These are phyloP conservation scores for Cercospora janseana DNA, from an alignment of 2,329 filamentous ascomycete genomes.

Conservation along the genomic window DNA sequence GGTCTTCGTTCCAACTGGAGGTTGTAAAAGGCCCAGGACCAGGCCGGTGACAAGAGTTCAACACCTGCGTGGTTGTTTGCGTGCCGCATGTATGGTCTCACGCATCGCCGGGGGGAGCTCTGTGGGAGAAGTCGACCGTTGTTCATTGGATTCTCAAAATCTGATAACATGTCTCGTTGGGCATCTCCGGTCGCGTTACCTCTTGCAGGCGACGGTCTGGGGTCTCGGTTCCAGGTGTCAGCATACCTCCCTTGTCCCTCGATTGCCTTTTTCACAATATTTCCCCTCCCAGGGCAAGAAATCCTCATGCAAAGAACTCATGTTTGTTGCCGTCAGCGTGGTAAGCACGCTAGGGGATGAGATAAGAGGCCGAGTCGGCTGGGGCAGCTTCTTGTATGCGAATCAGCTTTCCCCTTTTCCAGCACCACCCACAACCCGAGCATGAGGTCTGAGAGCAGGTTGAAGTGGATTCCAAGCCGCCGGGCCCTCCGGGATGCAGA, in stretches of 20 bases:
- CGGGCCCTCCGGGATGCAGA: conserved; percentile 9
- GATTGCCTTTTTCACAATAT: conserved; percentile 15
- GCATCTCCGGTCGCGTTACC: conserved; percentile 8
- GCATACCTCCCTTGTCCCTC: conserved; percentile 17
- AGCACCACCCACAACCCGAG: conserved; percentile 13
- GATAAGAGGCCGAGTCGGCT: background rate
- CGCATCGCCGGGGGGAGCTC: conserved; percentile 8
- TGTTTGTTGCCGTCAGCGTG: background rate
- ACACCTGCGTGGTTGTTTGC: conserved; percentile 11
- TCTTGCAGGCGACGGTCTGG: conserved; percentile 9
- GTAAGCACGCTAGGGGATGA: conserved; percentile 8
- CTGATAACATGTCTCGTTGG: conserved; percentile 9
- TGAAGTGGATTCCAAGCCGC: background rate
- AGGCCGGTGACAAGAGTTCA: background rate
- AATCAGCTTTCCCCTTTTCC: conserved; percentile 9
- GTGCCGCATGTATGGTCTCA: conserved; percentile 5
- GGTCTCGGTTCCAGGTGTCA: conserved; percentile 2
- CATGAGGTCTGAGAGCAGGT: conserved; percentile 6
- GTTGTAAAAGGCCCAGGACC: background rate
- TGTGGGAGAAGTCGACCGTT: background rate
- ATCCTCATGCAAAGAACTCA: conserved; percentile 5
- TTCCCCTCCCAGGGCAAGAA: conserved; percentile 5
- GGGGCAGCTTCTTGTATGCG: conserved; percentile 1
- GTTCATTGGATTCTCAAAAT: background rate
- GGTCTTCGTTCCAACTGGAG: no score